Base-by-base conservation (phyloP, 2,329 filamentous ascomycete genomes). In the Cladosporium sphaerospermum region DNA sequence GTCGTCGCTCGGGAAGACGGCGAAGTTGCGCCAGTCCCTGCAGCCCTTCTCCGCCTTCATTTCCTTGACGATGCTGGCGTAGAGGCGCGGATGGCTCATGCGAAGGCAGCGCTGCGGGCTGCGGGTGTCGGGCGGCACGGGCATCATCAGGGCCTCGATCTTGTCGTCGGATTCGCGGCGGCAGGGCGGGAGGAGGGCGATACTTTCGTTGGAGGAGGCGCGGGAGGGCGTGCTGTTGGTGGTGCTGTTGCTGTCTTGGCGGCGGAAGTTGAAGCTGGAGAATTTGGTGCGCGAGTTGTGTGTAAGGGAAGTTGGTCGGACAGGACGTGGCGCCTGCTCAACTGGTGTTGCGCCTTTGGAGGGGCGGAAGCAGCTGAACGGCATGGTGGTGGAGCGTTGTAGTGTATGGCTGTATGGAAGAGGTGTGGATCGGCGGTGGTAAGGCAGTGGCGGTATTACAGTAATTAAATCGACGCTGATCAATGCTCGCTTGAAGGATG, bases 101-200 rank as follows among this genome's bases (percentile, higher is more conserved):
- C 65, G 59, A 40, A 68, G 46, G 57, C 65, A 68, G 36, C 60
- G 57, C 57, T 61, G 64, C 8, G 61, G 55, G 28, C 58, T 45
- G 3, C 56, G 41, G 19, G 61, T 56, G 53, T 60, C 62, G 10
- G 55, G 49, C 3, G 65, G 65, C 9, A 62, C 50, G 8, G 64
- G 61, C 64, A 67, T 67, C 65, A 68, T 67, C 61, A 67, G 61
- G 23, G 64, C 63, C 39, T 68, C 63, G 41, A 68, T 60, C 39
- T 61, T 61, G 18, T 64, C 60, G 43, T 65, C 61, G 9, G 60
- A 62, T 4, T 53, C 47, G 39, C 62, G 57, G 45, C 61, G 62
- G 54, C 65, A 67, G 16, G 63, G 64, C 28, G 64, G 62, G 13
- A 68, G 57, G 44, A 59, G 60, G 13, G 62, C 59, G 23, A 67